Base-by-base conservation (phyloP, 2,329 filamentous ascomycete species). In the Penicillium sclerotiorum region DNA sequence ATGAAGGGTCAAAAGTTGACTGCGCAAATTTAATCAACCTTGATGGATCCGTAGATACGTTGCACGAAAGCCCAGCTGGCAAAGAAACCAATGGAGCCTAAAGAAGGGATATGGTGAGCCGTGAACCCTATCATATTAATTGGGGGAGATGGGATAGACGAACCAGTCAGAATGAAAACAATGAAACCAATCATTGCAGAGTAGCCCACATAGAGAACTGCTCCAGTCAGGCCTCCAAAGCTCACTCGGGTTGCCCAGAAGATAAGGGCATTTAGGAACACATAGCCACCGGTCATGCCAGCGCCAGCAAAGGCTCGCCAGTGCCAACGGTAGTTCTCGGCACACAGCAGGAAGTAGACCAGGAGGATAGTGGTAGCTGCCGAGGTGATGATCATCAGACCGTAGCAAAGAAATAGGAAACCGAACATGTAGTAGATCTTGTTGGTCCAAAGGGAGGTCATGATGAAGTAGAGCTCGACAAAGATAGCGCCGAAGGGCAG, bases 361-460 rank as follows among this genome's bases (percentile, higher is more conserved):
- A 97, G 87, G 15, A 99, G 78, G 8, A 97, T 86, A 1, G 94
- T 97, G 33, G 95, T 93, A 1, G 92, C 87, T 0, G 93, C 93
- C 51, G 88, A 91, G 1, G 94, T 97, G 62, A 96, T 88, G 62
- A 97, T 90, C 91, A 99, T 96, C 42, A 99, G 82, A 9, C 89
- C 92, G 67, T 96, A 99, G 80, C 92, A 96, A 49, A 99, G 82
- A 80, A 99, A 99, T 28, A 99, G 78, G 80, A 99, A 99, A 18
- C 94, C 94, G 65, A 99, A 99, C 94, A 99, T 99, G 81, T 99
- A 99, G 80, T 99, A 99, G 59, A 99, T 94, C 74, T 94, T 90
- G 77, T 87, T 93, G 74, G 95, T 96, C 94, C 94, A 99, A 68
- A 99, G 93, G 21, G 90, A 95, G 75, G 87, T 95, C 90, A 99